These are phyloP conservation scores for Ormosia emarginata DNA, from an alignment of 306 rosid species.

Conservation along the genomic window DNA sequence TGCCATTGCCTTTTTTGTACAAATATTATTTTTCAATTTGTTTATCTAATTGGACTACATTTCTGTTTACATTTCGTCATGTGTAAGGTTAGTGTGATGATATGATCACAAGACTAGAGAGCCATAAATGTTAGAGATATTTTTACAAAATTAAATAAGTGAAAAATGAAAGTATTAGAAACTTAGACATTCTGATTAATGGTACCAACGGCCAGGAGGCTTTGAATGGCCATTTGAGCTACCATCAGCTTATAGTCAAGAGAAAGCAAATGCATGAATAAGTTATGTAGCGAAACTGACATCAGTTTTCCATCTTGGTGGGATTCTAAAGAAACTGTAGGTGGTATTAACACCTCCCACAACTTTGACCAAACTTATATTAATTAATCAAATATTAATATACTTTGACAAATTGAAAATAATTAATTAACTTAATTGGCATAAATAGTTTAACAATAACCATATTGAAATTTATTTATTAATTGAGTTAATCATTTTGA, in stretches of 20 bases:
- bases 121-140: background rate
- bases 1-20: background rate
- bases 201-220: constrained; percentile 9
- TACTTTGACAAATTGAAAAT: too few relatives aligned
- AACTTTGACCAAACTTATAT: too few relatives aligned
- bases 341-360: too few relatives aligned
- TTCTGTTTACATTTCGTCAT: constrained; percentile 8
- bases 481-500: background rate
- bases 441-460: too few relatives aligned
- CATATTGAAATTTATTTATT: too few relatives aligned
- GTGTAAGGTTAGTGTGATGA: background rate
- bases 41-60: background rate
- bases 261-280: constrained; percentile 11
- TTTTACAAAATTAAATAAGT: background rate
- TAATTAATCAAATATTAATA: too few relatives aligned
- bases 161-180: constrained; percentile 9
- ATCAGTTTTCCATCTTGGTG: background rate
- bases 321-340: background rate
- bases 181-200: constrained; percentile 19
- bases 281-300: constrained; percentile 3
- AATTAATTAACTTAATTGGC: too few relatives aligned
- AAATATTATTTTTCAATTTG: background rate
- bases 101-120: background rate
- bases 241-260: constrained; percentile 3
- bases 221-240: constrained; percentile 29